Percentiles rank a stretch among this genome's conserved stretches.
phyloP scores from a whole-genome alignment of 305 asterid species.

The Fraxinus sp. region DNA sequence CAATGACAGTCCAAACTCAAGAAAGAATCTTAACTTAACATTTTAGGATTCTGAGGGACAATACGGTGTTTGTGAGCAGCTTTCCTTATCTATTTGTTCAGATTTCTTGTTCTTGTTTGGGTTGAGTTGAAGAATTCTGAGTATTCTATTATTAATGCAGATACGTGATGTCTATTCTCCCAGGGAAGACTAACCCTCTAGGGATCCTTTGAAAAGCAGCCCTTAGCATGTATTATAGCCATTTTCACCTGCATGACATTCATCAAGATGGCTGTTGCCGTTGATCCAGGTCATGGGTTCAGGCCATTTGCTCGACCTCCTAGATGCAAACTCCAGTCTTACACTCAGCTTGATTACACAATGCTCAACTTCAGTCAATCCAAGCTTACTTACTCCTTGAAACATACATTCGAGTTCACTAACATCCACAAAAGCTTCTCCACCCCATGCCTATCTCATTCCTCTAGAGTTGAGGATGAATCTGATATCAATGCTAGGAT shows the following conservation, averaged over 20 bases:
- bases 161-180: constrained; percentile 76
- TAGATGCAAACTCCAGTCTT: constrained; percentile 74
- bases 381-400: constrained; percentile 34
- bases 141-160: constrained; percentile 39
- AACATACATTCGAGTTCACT: constrained; percentile 41
- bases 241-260: constrained; percentile 49
- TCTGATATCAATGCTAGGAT: constrained; percentile 44
- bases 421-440: constrained; percentile 71
- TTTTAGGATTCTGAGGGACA: neutral
- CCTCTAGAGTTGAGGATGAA: constrained; percentile 40
- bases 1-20: neutral
- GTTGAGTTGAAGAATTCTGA: neutral
- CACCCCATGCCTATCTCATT: constrained; percentile 73
- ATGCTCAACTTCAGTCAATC: constrained; percentile 51
- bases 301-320: constrained; percentile 72
- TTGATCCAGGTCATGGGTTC: constrained; percentile 70
- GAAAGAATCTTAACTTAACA: neutral
- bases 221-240: constrained; percentile 65
- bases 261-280: constrained; percentile 74
- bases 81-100: neutral
- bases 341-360: constrained; percentile 71
- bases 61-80: neutral
- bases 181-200: constrained; percentile 53
- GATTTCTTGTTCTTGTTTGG: neutral
- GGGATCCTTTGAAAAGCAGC: constrained; percentile 51